phyloP scores from a whole-genome alignment of 2,329 filamentous ascomycete species.

The Hypoxylon sp. region DNA sequence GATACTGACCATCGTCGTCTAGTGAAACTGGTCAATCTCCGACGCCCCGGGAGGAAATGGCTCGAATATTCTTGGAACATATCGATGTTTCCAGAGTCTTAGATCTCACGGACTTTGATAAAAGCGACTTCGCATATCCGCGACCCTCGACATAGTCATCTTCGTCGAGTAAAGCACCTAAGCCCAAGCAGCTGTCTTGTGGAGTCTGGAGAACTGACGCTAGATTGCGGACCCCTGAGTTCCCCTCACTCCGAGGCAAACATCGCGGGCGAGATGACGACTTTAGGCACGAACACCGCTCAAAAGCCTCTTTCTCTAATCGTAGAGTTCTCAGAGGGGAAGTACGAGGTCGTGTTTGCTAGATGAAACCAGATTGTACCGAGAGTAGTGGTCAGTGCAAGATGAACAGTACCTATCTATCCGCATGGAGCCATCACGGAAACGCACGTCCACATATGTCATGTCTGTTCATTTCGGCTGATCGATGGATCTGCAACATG shows the following conservation, averaged over 20 bases:
- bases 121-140: not conserved
- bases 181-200: not conserved
- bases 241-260: not conserved
- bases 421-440: not conserved
- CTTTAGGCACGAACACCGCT: not conserved
- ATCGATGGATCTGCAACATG: not conserved
- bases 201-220: not conserved
- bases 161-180: not conserved
- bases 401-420: not conserved
- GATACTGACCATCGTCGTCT: not conserved
- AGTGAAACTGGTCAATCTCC: slow-evolving; percentile 4
- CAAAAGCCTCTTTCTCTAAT: not conserved
- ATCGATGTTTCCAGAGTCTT: not conserved
- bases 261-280: not conserved
- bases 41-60: not conserved
- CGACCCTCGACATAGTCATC: not conserved
- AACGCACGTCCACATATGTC: not conserved
- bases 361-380: not conserved
- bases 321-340: not conserved
- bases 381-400: not conserved
- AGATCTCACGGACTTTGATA: not conserved
- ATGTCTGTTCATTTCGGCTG: not conserved
- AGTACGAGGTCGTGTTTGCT: not conserved
- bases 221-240: not conserved
- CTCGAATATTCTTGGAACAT: not conserved